These are phyloP conservation scores for Podospora tetraspora DNA, from an alignment of 495 filamentous ascomycete genomes.

Conservation along the genomic window DNA sequence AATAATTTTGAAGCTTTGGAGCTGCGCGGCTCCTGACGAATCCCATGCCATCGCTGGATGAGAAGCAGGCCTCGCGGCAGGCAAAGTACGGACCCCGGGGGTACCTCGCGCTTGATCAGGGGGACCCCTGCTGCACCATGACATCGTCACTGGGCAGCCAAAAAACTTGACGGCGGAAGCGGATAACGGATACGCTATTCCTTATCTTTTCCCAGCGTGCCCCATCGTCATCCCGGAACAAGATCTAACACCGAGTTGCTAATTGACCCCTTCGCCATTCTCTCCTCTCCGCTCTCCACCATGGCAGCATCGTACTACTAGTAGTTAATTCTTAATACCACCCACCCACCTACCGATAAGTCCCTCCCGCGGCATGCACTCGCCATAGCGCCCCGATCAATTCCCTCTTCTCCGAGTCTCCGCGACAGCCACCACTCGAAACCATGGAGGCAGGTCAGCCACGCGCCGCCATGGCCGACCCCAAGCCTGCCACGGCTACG, in stretches of 20 bases:
- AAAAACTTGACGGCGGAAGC: slow-evolving; percentile 6
- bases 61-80: background rate
- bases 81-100: background rate
- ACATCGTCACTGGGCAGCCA: slow-evolving; percentile 17
- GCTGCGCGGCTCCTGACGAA: background rate
- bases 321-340: background rate
- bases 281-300: background rate
- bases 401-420: slow-evolving; percentile 15
- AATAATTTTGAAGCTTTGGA: slow-evolving; percentile 4
- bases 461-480: background rate
- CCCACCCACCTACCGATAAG: background rate
- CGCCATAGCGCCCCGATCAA: background rate
- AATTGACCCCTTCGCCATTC: background rate
- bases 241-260: background rate
- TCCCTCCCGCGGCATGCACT: slow-evolving; percentile 18
- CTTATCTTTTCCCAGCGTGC: slow-evolving; percentile 4
- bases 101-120: background rate
- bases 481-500: background rate
- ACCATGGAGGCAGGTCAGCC: slow-evolving; percentile 18
- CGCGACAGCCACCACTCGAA: background rate
- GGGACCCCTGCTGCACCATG: slow-evolving; percentile 21
- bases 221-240: background rate
- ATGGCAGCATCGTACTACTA: background rate
- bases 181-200: slow-evolving; percentile 13
- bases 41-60: background rate